Conservation (phyloP, 2,329 filamentous ascomycete species). For the Fusarium brevicatenulatum region DNA sequence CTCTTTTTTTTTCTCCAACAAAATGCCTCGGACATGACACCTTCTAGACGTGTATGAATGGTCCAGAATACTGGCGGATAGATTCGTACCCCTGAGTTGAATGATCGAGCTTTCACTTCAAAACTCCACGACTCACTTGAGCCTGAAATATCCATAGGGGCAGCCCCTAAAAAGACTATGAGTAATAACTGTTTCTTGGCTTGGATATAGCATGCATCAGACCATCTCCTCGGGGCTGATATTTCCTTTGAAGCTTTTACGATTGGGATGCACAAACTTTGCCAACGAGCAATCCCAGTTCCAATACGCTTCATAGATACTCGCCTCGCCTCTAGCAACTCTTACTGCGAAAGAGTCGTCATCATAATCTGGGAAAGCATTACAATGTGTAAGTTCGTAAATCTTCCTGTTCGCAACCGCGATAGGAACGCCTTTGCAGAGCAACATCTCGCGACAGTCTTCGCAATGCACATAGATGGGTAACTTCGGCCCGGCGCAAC, state of each 20-base stretch:
- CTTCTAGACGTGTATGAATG: not conserved
- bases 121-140: not conserved
- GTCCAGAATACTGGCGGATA: not conserved
- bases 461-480: conserved; percentile 10
- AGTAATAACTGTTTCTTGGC: not conserved
- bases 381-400: not conserved
- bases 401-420: conserved; percentile 2
- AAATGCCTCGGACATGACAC: not conserved
- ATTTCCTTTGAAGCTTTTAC: conserved; percentile 6
- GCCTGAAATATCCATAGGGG: not conserved
- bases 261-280: conserved; percentile 6
- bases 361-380: not conserved
- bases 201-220: not conserved
- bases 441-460: conserved; percentile 5
- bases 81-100: not conserved
- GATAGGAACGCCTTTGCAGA: not conserved
- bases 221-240: conserved; percentile 12
- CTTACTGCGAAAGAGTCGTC: not conserved
- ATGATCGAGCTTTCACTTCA: not conserved
- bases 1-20: not conserved
- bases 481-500: not conserved
- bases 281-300: conserved; percentile 1
- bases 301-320: not conserved
- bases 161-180: too few relatives aligned
- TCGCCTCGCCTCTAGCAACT: not conserved